Evolutionary conservation across 371 early-diverging fungal genomes (phyloP).

Genomic region (Haplosporangium sp.): DNA sequence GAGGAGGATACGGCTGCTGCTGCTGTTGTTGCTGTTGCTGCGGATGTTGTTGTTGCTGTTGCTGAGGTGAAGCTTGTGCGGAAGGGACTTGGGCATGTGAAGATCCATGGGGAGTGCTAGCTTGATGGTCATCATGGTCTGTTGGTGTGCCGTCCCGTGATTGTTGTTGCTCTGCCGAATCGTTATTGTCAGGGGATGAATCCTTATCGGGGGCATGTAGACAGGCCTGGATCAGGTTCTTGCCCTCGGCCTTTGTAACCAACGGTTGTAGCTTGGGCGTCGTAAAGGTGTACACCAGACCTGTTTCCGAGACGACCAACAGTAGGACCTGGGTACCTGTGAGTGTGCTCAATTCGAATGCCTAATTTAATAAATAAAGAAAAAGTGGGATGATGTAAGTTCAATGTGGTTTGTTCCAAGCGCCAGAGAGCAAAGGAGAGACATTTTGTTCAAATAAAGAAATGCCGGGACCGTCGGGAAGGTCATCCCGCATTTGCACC

Average conservation of each 20-base stretch:
- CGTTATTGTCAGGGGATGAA: conserved; percentile 14
- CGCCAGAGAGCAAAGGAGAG: conserved; percentile 3
- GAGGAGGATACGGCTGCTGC: conserved; percentile 1
- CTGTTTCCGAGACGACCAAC: conserved; percentile 97
- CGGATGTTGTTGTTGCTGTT: conserved; percentile 16
- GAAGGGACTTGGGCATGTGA: conserved; percentile 10
- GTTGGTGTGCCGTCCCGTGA: conserved; percentile 10
- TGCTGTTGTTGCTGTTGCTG: conserved; percentile 23
- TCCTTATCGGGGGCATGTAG: conserved; percentile 86
- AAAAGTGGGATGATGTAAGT: not conserved
- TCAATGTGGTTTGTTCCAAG: too few species aligned
- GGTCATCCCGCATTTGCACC: not conserved
- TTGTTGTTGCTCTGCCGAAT: conserved; percentile 2
- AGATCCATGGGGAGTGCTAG: conserved; percentile 1
- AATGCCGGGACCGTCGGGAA: conserved; percentile 6
- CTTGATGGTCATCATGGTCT: conserved; percentile 18
- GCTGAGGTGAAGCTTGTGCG: conserved; percentile 21
- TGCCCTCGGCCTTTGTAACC: conserved; percentile 94
- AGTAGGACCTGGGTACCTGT: conserved; percentile 98
- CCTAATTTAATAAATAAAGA: conserved; percentile 60
- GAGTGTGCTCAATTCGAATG: conserved; percentile 95
- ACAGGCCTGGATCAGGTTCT: conserved; percentile 95
- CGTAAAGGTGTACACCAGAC: conserved; percentile 98
- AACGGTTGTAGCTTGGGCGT: conserved; percentile 97
- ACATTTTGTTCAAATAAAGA: conserved; percentile 6